Base-by-base conservation (phyloP, 1,284 basidiomycete species). In the Paramarasmius palmivorus region DNA sequence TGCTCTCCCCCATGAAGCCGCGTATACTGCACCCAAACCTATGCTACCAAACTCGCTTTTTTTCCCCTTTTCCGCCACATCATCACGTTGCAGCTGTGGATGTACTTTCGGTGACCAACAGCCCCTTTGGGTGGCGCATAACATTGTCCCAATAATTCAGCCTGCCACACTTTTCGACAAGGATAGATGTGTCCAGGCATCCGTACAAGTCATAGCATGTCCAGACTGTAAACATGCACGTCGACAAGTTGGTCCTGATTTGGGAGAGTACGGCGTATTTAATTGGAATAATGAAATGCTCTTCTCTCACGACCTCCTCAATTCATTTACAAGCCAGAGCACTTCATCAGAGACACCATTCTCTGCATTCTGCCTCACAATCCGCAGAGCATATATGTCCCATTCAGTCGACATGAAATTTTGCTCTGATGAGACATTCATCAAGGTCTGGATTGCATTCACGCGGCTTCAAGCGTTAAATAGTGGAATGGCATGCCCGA, bases 291-390 rank as follows among this genome's bases (percentile, higher is more conserved):
- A 69, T 47, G 25, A 38, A 14, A 26, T 55, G 8, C 37, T 68
- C 1, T 64, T 66, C 44, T 48, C 64, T 2, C 68, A 68, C 37
- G 62, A 65, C 22, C 57, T 70, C 1, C 59, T 70, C 1, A 61
- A 69, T 19, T 62, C 68, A 14, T 69, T 68, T 42, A 69, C 63
- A 0, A 59, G 58, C 1, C 50, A 59, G 4, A 68, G 55, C 37
- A 65, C 61, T 0, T 49, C 63, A 14, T 68, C 68, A 0, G 64
- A 68, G 38, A 68, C 61, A 0, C 67, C 65, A 14, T 70, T 70
- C 50, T 57, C 57, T 0, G 60, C 66, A 4, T 70, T 61, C 59
- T 56, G 61, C 0, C 45, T 47, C n/a, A 52, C 57, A 5, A 42
- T 59, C 15, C 44, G 50, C 22, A 46, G 51, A 0, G 47, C 63